Conservation (phyloP, 768 basidiomycete genomes). For the Macrolepiota dolichaula region DNA sequence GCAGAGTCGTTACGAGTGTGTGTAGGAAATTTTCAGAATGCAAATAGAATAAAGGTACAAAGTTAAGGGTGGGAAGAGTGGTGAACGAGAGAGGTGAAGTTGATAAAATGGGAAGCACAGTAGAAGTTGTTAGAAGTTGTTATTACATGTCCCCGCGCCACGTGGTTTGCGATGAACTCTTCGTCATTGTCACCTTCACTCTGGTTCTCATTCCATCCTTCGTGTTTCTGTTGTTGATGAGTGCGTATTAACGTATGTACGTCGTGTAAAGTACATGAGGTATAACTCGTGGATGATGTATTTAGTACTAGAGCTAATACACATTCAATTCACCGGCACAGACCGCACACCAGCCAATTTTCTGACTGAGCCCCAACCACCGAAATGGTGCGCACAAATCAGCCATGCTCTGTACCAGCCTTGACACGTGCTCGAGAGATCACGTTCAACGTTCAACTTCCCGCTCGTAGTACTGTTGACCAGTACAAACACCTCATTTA, state of each 20-base stretch:
- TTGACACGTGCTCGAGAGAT: background rate
- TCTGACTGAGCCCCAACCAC: too few relatives aligned
- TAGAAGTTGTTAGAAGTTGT: background rate
- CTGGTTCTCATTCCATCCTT: background rate
- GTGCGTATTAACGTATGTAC: background rate
- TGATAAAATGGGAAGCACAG: constrained; percentile 2
- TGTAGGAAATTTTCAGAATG: background rate
- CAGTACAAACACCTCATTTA: too few relatives aligned
- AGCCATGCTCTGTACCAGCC: background rate
- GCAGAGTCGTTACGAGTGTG: background rate
- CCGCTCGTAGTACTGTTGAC: too few relatives aligned
- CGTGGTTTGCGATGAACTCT: background rate
- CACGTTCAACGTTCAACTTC: too few relatives aligned
- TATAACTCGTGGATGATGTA: background rate
- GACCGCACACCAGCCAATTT: background rate
- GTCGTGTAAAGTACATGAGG: background rate
- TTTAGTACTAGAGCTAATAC: background rate
- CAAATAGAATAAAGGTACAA: constrained; percentile 4
- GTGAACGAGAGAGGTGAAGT: constrained; percentile 12
- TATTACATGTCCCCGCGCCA: background rate
- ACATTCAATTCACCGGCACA: too few relatives aligned
- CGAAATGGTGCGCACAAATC: too few relatives aligned
- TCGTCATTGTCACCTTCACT: background rate
- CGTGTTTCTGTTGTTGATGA: background rate
- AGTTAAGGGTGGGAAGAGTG: background rate